Evolutionary conservation across 257 asterid genomes (phyloP).

Genomic region (Lavandula angustifolia): DNA sequence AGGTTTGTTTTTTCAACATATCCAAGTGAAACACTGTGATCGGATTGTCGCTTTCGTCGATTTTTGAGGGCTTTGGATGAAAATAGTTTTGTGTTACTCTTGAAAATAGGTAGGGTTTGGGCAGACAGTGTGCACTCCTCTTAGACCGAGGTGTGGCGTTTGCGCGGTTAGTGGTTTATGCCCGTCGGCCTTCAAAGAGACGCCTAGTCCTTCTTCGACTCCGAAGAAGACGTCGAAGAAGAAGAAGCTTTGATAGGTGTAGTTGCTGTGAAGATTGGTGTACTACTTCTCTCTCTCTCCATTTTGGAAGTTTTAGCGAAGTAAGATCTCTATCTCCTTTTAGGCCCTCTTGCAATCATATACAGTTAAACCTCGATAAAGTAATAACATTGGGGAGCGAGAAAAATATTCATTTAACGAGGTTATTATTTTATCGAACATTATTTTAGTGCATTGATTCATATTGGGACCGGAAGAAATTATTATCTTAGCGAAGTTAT

Average conservation of each 20-base stretch:
- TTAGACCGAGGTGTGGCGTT: constrained; percentile 76
- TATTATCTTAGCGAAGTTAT: no score
- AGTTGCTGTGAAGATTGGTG: background rate
- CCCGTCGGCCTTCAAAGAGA: constrained; percentile 85
- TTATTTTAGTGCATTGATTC: no score
- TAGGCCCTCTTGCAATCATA: no score
- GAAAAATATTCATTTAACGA: no score
- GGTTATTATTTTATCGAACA: no score
- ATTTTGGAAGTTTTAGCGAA: background rate
- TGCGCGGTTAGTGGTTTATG: constrained; percentile 69
- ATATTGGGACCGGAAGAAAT: no score
- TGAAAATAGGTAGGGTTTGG: constrained; percentile 88
- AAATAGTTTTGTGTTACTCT: background rate
- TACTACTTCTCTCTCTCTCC: background rate
- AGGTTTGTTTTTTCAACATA: constrained; percentile 25
- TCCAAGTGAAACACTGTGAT: no score
- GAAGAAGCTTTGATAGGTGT: constrained; percentile 17
- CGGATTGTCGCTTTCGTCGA: background rate
- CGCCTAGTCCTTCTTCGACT: constrained; percentile 53
- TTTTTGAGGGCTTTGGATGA: background rate
- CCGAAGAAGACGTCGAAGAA: constrained; percentile 46
- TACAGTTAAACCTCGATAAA: no score
- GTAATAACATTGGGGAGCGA: no score
- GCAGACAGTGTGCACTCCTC: constrained; percentile 87
- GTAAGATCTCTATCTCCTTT: no score